A percentile compares a stretch with the other conserved stretches of the same genome.
phyloP scores from a whole-genome alignment of 2,329 filamentous ascomycete genomes.

The Alternaria ethzedia region DNA sequence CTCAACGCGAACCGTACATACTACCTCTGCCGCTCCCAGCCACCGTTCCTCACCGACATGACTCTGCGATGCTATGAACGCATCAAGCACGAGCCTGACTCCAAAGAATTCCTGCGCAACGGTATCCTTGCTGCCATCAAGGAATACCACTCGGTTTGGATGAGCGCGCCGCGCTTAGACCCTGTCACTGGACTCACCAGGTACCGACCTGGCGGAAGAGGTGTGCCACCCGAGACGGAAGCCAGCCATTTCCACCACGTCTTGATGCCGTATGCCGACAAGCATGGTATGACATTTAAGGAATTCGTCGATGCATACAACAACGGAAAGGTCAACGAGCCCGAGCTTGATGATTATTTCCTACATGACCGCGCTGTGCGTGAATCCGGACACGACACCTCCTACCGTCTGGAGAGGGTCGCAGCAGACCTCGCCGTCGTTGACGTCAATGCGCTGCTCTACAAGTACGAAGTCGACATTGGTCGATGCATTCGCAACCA shows the following conservation, averaged over 20 bases:
- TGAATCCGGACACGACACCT: slow-evolving; percentile 96
- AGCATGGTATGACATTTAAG: slow-evolving; percentile 79
- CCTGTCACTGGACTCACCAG: slow-evolving; percentile 78
- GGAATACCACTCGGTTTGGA: slow-evolving; percentile 93
- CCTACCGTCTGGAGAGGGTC: slow-evolving; percentile 87
- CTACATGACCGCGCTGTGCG: slow-evolving; percentile 93
- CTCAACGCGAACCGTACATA: slow-evolving; percentile 96
- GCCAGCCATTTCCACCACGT: slow-evolving; percentile 85
- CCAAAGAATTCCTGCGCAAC: slow-evolving; percentile 78
- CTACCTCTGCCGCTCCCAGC: slow-evolving; percentile 92
- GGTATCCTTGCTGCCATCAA: slow-evolving; percentile 93
- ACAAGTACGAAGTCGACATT: slow-evolving; percentile 97
- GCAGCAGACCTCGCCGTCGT: slow-evolving; percentile 85
- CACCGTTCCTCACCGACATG: slow-evolving; percentile 97
- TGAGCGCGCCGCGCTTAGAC: slow-evolving; percentile 73
- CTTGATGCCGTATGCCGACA: slow-evolving; percentile 80
- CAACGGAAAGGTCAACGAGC: slow-evolving; percentile 72
- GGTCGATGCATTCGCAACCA: slow-evolving; percentile 81
- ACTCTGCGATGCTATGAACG: slow-evolving; percentile 90
- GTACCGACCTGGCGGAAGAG: slow-evolving; percentile 82
- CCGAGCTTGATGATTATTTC: slow-evolving; percentile 93
- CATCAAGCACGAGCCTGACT: slow-evolving; percentile 83
- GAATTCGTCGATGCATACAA: slow-evolving; percentile 93
- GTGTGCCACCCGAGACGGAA: slow-evolving; percentile 91
- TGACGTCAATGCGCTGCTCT: slow-evolving; percentile 91